A percentile compares a stretch with the other conserved stretches of the same genome.
phyloP scores from a whole-genome alignment of 352 stramenopile species.

The Pythium periplocum region DNA sequence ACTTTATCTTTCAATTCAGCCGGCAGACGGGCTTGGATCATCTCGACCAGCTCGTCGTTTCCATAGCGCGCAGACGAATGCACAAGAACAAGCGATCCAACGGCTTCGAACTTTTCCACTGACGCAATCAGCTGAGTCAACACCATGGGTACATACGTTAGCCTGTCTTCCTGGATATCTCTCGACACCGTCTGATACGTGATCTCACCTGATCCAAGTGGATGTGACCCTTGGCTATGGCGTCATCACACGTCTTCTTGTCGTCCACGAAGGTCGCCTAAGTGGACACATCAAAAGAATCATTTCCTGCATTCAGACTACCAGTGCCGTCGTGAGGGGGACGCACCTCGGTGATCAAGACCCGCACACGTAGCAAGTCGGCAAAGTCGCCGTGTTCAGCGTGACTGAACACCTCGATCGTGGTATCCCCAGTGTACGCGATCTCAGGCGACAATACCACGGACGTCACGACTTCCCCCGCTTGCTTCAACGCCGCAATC shows the following conservation, averaged over 20 bases:
- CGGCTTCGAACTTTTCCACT: slow-evolving; percentile 29
- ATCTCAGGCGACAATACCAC: slow-evolving; percentile 40
- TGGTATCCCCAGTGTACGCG: slow-evolving; percentile 83
- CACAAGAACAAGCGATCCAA: slow-evolving; percentile 57
- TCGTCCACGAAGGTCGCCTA: slow-evolving; percentile 67
- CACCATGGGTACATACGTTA: neutral
- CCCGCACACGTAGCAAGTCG: slow-evolving; percentile 57
- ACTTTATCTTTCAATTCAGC: slow-evolving; percentile 39
- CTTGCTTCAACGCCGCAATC: slow-evolving; percentile 38
- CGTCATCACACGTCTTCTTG: slow-evolving; percentile 37
- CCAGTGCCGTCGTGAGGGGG: neutral
- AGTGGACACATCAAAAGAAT: neutral
- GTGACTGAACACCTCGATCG: slow-evolving; percentile 43
- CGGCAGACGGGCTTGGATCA: slow-evolving; percentile 28
- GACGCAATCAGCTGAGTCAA: slow-evolving; percentile 35
- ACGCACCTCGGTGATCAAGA: slow-evolving; percentile 79
- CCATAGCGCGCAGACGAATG: slow-evolving; percentile 74
- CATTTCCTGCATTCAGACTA: neutral
- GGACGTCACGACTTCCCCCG: slow-evolving; percentile 40
- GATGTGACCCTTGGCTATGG: slow-evolving; percentile 53
- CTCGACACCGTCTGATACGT: neutral
- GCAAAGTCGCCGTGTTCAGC: slow-evolving; percentile 12
- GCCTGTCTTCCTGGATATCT: neutral
- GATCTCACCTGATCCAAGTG: slow-evolving; percentile 59
- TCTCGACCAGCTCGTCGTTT: slow-evolving; percentile 23